Conservation (phyloP, 148 eudicot genomes). For the Pharnaceum exiguum region DNA sequence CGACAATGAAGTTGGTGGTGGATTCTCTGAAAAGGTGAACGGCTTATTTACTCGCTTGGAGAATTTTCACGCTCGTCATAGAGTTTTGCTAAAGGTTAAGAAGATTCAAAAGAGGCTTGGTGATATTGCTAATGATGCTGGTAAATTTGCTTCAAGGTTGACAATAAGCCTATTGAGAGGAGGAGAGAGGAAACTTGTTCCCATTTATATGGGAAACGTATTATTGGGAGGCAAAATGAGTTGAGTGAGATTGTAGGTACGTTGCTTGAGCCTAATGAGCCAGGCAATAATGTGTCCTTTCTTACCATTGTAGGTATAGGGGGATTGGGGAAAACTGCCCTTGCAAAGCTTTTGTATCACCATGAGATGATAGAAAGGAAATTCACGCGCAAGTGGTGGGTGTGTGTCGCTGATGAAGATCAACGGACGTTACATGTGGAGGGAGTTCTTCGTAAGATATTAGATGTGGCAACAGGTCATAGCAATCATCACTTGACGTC, state of each 20-base stretch:
- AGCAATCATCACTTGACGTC: neutral
- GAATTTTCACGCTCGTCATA: neutral
- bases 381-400: conserved; percentile 25
- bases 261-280: neutral
- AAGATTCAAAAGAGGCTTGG: too few relatives aligned
- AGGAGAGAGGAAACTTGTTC: conserved; percentile 5
- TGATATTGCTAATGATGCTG: too few relatives aligned
- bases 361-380: conserved; percentile 3
- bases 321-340: conserved; percentile 26
- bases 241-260: too few relatives aligned
- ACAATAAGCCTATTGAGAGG: neutral
- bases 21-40: neutral
- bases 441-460: conserved; percentile 7
- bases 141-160: neutral
- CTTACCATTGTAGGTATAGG: conserved; percentile 26
- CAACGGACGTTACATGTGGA: conserved; percentile 7
- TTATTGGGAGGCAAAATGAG: conserved; percentile 23
- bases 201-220: conserved; percentile 1
- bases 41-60: conserved; percentile 1
- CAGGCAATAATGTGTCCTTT: neutral
- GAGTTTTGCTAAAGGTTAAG: too few relatives aligned
- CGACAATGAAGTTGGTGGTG: neutral
- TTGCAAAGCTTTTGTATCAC: conserved; percentile 19
- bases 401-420: conserved; percentile 18
- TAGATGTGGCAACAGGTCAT: neutral